Percentiles rank a stretch among this genome's conserved stretches.
Conservation (phyloP, 2,329 filamentous ascomycete species). For the Didymella arachidicola region DNA sequence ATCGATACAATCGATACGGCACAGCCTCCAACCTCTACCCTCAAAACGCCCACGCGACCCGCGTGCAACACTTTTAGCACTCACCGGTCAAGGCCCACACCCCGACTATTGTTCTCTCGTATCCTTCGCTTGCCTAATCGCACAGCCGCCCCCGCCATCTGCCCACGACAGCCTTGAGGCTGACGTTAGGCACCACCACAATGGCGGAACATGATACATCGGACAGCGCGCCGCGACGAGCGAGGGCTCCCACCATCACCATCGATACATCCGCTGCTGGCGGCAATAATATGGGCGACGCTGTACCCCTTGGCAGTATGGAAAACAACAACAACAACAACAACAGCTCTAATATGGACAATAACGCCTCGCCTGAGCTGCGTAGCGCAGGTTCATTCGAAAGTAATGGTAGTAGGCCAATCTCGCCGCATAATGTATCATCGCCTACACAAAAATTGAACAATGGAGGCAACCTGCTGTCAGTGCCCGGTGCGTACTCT, state of each 20-base stretch:
- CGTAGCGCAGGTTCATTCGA: constrained; percentile 69
- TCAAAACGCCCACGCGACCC: neutral
- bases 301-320: constrained; percentile 45
- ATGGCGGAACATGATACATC: constrained; percentile 45
- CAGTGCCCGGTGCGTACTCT: constrained; percentile 69
- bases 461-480: constrained; percentile 66
- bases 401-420: constrained; percentile 68
- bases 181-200: constrained; percentile 31
- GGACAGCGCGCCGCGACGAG: constrained; percentile 41
- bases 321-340: constrained; percentile 44
- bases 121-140: constrained; percentile 34
- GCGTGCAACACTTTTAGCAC: constrained; percentile 11
- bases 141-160: constrained; percentile 29
- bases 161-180: constrained; percentile 19
- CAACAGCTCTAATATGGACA: constrained; percentile 29
- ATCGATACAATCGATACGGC: constrained; percentile 11
- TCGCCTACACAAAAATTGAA: constrained; percentile 65
- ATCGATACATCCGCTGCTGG: constrained; percentile 61
- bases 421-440: constrained; percentile 72
- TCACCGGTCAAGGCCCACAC: constrained; percentile 44
- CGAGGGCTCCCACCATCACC: constrained; percentile 60
- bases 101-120: constrained; percentile 34
- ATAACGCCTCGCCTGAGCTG: constrained; percentile 54
- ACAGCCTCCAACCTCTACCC: constrained; percentile 8
- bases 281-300: constrained; percentile 45